Base-by-base conservation (phyloP, 371 early-diverging fungal genomes). In the Amoeboaphelidium occidentale region DNA sequence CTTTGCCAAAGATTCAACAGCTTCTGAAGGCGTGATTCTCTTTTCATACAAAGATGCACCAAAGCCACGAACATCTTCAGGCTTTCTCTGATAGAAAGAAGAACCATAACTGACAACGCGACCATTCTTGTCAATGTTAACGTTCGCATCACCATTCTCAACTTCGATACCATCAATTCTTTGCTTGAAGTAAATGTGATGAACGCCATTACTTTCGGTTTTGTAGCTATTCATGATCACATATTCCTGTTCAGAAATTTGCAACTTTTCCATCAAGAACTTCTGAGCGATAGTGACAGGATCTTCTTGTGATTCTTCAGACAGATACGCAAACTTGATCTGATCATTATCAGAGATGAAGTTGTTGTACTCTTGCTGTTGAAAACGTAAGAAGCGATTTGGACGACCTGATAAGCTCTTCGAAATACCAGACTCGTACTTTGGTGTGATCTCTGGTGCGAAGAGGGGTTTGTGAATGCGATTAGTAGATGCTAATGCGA, bases 181-280 rank as follows among this genome's bases (percentile, higher is more conserved):
- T 57, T 85, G 87, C 49, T 72, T 67, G n/a, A 82, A 55, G 53
- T 84, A 77, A 23, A 84, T 74, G 50, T 85, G 86, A 2, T 84
- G 80, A 2, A 81, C 71, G 3, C 81, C 81, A 27, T 69, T 83
- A 55, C 48, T 72, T 50, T 74, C 72, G 50, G 75, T 70, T 39
- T 65, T 70, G 56, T 81, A 82, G 23, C 72, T 56, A 45, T 70
- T 67, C 56, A 69, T 64, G 47, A 78, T 65, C 14, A 68, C 55
- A 50, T 62, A 72, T 27, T 70, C 39, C 6, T 6, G 17, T 32
- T 32, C 39, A 32, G 39, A 6, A 6, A 32, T 6, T 32, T 17
- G 10, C 39, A 32, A 32, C 39, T 32, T 6, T 10, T 17, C 17
- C 17, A 10, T 17, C 6, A 32, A 10, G 17, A 32, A 32, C 10